These are phyloP conservation scores for Oidium heveae DNA, from an alignment of 2,329 filamentous ascomycete species.

Conservation along the genomic window DNA sequence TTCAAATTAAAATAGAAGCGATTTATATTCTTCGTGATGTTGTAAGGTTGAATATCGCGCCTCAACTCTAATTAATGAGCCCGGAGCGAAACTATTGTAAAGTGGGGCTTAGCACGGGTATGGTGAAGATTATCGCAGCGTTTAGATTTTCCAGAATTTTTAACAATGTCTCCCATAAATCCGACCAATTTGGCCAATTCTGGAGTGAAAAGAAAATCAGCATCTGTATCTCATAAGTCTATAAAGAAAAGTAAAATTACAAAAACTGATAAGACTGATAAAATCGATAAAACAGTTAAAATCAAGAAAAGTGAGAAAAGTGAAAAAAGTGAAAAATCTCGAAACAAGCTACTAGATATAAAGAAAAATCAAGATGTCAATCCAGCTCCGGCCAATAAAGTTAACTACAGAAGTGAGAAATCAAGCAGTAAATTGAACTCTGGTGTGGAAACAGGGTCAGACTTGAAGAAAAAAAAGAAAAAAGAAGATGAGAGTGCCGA, in stretches of 20 bases:
- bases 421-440: conserved; percentile 17
- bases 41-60: no score
- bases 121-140: no score
- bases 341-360: conserved; percentile 2
- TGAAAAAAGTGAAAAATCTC: background rate
- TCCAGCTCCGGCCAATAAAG: conserved; percentile 10
- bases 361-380: conserved; percentile 9
- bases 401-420: conserved; percentile 15
- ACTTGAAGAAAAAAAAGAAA: conserved; percentile 4
- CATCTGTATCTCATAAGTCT: conserved; percentile 19
- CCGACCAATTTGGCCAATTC: conserved; percentile 20
- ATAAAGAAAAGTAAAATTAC: conserved; percentile 24
- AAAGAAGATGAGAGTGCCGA: conserved; percentile 15
- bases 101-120: no score
- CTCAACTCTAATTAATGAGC: no score
- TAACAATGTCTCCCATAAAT: conserved; percentile 13
- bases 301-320: conserved; percentile 15
- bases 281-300: background rate
- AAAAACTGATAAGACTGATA: background rate
- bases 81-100: no score
- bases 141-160: no score
- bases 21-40: no score
- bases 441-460: conserved; percentile 11
- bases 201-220: conserved; percentile 32
- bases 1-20: no score